A percentile compares a stretch with the other conserved stretches of the same genome.
Conservation (phyloP, 495 filamentous ascomycete species). For the Talaromyces stipitatus region DNA sequence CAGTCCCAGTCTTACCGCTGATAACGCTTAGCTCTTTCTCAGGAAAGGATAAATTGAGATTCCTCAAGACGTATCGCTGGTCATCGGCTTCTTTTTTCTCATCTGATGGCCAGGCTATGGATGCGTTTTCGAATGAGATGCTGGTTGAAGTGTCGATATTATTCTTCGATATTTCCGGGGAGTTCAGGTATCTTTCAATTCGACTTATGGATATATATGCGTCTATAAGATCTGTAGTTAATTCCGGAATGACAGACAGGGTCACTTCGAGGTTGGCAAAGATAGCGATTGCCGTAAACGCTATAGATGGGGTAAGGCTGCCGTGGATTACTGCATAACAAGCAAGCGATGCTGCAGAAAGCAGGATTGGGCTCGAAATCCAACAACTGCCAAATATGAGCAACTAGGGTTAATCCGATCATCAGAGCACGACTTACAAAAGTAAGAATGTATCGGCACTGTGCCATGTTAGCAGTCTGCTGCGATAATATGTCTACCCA, state of each 20-base stretch:
- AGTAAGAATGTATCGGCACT: neutral
- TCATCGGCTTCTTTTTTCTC: constrained; percentile 35
- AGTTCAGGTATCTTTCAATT: constrained; percentile 63
- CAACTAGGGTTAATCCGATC: neutral
- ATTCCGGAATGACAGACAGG: constrained; percentile 62
- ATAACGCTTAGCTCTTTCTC: constrained; percentile 55
- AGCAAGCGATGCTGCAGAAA: constrained; percentile 63
- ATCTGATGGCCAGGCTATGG: constrained; percentile 64
- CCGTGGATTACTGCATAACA: constrained; percentile 59
- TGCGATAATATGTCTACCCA: constrained; percentile 36
- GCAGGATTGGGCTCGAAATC: constrained; percentile 66
- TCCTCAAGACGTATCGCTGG: constrained; percentile 53
- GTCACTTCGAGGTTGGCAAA: constrained; percentile 66
- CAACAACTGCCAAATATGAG: constrained; percentile 39
- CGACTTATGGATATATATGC: constrained; percentile 66
- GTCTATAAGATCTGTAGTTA: constrained; percentile 61
- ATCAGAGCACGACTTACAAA: neutral
- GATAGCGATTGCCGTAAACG: constrained; percentile 72
- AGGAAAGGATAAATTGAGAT: constrained; percentile 58
- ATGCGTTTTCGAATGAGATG: constrained; percentile 61
- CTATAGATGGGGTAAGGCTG: constrained; percentile 60
- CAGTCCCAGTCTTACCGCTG: constrained; percentile 44
- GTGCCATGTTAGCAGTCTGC: neutral
- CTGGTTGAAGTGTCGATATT: constrained; percentile 41
- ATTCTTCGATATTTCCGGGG: constrained; percentile 55